phyloP scores from a whole-genome alignment of 192 early-diverging fungal genomes.

The Coemansia sp. region DNA sequence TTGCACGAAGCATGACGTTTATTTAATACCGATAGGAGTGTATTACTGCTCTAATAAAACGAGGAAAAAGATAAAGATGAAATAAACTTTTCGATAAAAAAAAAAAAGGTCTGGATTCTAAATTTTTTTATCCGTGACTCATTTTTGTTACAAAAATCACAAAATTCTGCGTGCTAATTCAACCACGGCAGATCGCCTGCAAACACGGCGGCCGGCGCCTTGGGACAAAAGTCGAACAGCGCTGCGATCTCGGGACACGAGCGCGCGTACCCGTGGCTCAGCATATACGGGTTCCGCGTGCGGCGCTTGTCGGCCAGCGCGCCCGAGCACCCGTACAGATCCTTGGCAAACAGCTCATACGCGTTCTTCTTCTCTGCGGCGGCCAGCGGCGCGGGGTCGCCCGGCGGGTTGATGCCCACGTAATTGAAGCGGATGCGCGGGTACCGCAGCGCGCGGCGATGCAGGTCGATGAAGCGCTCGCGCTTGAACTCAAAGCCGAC shows the following conservation, averaged over 20 bases:
- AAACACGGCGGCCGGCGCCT: slow-evolving; percentile 28
- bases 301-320: slow-evolving; percentile 34
- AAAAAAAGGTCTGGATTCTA: no score
- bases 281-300: slow-evolving; percentile 36
- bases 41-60: no score
- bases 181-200: slow-evolving; percentile 48
- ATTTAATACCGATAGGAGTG: neutral
- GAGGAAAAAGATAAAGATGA: neutral
- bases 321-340: slow-evolving; percentile 38
- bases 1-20: neutral
- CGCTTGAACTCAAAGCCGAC: slow-evolving; percentile 6
- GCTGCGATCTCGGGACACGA: slow-evolving; percentile 48
- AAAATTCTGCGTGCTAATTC: slow-evolving; percentile 4
- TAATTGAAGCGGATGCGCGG: slow-evolving; percentile 52
- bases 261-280: slow-evolving; percentile 29
- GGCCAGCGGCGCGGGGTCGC: slow-evolving; percentile 12
- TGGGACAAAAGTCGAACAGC: slow-evolving; percentile 41
- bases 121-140: no score
- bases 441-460: slow-evolving; percentile 44
- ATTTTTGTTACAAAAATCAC: no score
- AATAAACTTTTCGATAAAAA: neutral
- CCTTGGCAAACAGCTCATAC: slow-evolving; percentile 39
- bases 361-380: slow-evolving; percentile 26
- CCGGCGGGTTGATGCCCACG: slow-evolving; percentile 46
- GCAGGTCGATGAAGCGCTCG: slow-evolving; percentile 44